These are phyloP conservation scores for Metschnikowia picachoensis DNA, from an alignment of 805 yeast genomes.

Conservation along the genomic window DNA sequence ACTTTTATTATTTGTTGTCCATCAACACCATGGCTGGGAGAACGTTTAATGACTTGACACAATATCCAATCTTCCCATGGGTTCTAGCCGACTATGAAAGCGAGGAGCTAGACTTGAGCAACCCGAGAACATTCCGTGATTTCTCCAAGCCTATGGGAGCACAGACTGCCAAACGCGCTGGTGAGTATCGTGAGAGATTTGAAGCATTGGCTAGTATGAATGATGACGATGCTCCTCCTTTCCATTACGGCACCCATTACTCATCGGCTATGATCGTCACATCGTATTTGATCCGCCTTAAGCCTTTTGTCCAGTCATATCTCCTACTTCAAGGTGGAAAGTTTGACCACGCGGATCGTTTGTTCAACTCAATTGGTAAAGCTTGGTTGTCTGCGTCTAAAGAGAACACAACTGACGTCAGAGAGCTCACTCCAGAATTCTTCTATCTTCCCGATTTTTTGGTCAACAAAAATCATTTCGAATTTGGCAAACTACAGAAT, in stretches of 20 bases:
- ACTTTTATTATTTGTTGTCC: constrained; percentile 76
- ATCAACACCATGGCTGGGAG: constrained; percentile 84
- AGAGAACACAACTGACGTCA: constrained; percentile 81
- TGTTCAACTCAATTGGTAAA: constrained; percentile 68
- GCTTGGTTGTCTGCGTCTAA: constrained; percentile 78
- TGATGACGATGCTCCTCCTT: constrained; percentile 63
- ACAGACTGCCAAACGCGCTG: constrained; percentile 57
- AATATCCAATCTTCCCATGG: constrained; percentile 92
- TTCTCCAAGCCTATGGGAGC: constrained; percentile 91
- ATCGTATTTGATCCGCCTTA: constrained; percentile 68
- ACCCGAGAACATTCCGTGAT: constrained; percentile 67
- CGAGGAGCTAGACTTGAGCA: constrained; percentile 57
- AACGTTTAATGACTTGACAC: constrained; percentile 84
- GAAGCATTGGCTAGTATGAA: constrained; percentile 62
- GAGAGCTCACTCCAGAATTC: constrained; percentile 86
- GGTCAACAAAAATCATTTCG: constrained; percentile 57
- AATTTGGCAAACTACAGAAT: constrained; percentile 68
- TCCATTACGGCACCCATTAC: constrained; percentile 91
- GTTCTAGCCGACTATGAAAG: constrained; percentile 80
- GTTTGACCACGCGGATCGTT: constrained; percentile 83
- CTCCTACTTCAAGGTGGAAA: constrained; percentile 79
- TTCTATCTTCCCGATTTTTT: constrained; percentile 79
- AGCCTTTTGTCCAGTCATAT: constrained; percentile 80
- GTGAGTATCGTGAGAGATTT: constrained; percentile 64
- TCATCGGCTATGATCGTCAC: constrained; percentile 93